These are phyloP conservation scores for Trypanosoma rangeli DNA, from an alignment of 208 protist genomes.

Conservation along the genomic window DNA sequence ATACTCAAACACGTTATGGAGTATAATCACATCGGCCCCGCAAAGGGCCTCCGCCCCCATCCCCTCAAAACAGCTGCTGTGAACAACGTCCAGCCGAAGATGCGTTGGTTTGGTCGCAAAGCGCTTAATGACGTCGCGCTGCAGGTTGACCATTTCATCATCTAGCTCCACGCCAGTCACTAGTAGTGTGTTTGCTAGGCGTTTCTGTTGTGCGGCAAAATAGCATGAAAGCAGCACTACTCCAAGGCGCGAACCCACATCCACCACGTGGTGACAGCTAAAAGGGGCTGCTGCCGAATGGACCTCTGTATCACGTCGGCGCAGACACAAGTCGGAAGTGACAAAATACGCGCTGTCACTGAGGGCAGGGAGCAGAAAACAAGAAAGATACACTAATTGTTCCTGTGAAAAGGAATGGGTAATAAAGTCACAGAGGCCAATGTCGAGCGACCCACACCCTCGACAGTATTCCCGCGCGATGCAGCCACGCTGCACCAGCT, in stretches of 20 bases:
- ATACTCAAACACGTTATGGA: conserved; percentile 92
- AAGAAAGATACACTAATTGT: conserved; percentile 74
- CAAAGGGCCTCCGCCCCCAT: conserved; percentile 38
- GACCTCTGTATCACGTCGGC: background rate
- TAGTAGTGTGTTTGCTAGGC: conserved; percentile 25
- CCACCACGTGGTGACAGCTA: conserved; percentile 28
- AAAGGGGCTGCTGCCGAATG: conserved; percentile 6
- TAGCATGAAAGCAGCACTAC: conserved; percentile 62
- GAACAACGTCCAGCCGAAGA: conserved; percentile 37
- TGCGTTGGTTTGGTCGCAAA: conserved; percentile 27
- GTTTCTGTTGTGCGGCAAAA: conserved; percentile 48
- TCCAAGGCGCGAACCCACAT: conserved; percentile 83
- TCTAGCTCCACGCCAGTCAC: conserved; percentile 44
- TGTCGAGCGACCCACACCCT: conserved; percentile 53
- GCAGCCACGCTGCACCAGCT: conserved; percentile 39
- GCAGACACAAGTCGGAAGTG: conserved; percentile 5
- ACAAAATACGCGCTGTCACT: conserved; percentile 2
- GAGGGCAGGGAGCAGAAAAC: conserved; percentile 50
- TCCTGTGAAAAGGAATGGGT: conserved; percentile 86
- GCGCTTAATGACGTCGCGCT: conserved; percentile 30
- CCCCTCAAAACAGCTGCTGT: conserved; percentile 69
- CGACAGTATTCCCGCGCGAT: conserved; percentile 71
- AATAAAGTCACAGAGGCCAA: conserved; percentile 70
- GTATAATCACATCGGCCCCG: conserved; percentile 58
- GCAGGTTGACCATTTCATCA: conserved; percentile 23